phyloP scores from a whole-genome alignment of 257 asterid genomes.

The Scutellaria barbata region DNA sequence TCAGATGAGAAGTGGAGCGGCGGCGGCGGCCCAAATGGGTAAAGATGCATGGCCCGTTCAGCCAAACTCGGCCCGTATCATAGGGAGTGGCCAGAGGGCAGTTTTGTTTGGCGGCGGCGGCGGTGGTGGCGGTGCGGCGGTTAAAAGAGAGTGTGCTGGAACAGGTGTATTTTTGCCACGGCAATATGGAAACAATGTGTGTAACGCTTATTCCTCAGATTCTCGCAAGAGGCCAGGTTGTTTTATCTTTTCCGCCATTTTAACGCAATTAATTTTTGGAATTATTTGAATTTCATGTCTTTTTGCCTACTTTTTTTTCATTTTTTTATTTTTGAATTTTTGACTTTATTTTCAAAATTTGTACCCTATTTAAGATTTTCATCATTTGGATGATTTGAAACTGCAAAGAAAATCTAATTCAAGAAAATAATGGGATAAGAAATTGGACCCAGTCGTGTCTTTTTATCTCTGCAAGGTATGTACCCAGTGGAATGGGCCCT shows the following conservation, averaged over 20 bases:
- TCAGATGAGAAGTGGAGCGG: too few species aligned
- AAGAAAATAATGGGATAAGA: conserved; percentile 30
- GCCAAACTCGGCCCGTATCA: conserved; percentile 36
- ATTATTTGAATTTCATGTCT: conserved; percentile 13
- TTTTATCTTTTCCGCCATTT: not conserved
- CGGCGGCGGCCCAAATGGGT: conserved; percentile 28
- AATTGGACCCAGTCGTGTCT: conserved; percentile 33
- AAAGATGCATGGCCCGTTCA: conserved; percentile 46
- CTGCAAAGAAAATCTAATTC: conserved; percentile 17
- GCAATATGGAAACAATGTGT: conserved; percentile 41
- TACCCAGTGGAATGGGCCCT: conserved; percentile 38
- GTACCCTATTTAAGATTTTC: not conserved
- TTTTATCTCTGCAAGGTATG: conserved; percentile 34
- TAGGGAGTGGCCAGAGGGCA: conserved; percentile 35
- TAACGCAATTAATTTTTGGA: conserved; percentile 6
- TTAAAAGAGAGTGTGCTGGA: conserved; percentile 61
- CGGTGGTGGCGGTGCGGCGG: conserved; percentile 33
- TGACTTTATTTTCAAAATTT: conserved; percentile 15
- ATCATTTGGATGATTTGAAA: conserved; percentile 24
- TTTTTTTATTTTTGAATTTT: not conserved
- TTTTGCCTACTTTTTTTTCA: not conserved
- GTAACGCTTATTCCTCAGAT: conserved; percentile 39
- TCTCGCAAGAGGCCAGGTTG: conserved; percentile 66
- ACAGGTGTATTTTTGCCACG: conserved; percentile 88
- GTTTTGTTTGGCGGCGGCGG: conserved; percentile 26